phyloP scores from a whole-genome alignment of 108 stramenopile species.

The Pseudonitzschia multistriata region DNA sequence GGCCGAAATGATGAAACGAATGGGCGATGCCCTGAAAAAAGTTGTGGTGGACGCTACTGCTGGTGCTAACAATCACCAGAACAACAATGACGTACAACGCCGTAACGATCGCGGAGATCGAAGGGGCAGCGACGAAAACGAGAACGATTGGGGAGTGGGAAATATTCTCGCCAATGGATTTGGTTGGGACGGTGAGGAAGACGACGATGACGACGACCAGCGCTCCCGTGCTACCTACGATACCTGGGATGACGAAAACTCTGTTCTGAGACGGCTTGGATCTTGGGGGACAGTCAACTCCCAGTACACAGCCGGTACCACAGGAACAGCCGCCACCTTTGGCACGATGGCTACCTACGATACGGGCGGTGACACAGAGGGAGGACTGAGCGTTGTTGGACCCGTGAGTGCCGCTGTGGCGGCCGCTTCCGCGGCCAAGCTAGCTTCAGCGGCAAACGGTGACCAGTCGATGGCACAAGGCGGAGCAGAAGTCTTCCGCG shows the following conservation, averaged over 20 bases:
- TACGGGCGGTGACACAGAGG: not conserved
- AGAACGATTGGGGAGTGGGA: not conserved
- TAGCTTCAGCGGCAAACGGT: not conserved
- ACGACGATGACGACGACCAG: slow-evolving; percentile 30
- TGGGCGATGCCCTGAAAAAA: not conserved
- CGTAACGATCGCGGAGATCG: not conserved
- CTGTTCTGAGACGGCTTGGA: slow-evolving; percentile 33
- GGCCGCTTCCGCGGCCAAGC: not conserved
- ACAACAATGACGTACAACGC: not conserved
- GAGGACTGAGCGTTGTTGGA: not conserved
- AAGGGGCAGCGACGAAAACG: not conserved
- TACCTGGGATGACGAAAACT: slow-evolving; percentile 34
- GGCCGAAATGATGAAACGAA: slow-evolving; percentile 5
- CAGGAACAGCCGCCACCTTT: slow-evolving; percentile 14
- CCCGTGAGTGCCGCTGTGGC: slow-evolving; percentile 7
- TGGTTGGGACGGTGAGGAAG: slow-evolving; percentile 6
- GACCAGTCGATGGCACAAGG: not conserved
- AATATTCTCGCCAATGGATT: not conserved
- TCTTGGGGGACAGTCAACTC: slow-evolving; percentile 45
- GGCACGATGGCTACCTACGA: slow-evolving; percentile 1
- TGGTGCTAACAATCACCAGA: not conserved
- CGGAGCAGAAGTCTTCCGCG: not conserved
- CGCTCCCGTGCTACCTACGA: slow-evolving; percentile 27
- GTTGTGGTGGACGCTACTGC: slow-evolving; percentile 8
- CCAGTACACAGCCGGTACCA: slow-evolving; percentile 21